phyloP scores from a whole-genome alignment of 768 basidiomycete genomes.

The Termitomyces heimii region DNA sequence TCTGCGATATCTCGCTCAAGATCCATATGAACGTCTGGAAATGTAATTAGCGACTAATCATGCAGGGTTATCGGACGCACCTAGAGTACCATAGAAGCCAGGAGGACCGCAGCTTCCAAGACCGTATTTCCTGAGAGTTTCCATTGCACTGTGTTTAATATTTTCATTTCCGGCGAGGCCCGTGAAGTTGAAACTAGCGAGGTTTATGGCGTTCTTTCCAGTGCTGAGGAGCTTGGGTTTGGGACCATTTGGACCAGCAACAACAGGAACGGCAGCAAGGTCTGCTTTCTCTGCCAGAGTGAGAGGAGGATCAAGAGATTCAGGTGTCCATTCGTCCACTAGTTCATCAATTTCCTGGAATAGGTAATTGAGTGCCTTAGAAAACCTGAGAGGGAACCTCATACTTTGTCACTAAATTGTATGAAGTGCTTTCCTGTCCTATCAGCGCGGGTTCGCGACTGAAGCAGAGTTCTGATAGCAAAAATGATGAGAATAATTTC shows the following conservation, averaged over 20 bases:
- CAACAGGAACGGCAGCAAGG: slow-evolving; percentile 68
- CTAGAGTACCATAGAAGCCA: slow-evolving; percentile 94
- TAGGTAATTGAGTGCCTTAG: background rate
- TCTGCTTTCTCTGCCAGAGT: slow-evolving; percentile 56
- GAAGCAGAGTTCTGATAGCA: slow-evolving; percentile 84
- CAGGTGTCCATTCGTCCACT: slow-evolving; percentile 92
- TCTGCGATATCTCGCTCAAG: slow-evolving; percentile 86
- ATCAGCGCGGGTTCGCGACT: slow-evolving; percentile 85
- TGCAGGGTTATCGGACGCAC: slow-evolving; percentile 36
- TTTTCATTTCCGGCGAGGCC: slow-evolving; percentile 84
- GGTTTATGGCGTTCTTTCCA: slow-evolving; percentile 75
- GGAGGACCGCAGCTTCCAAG: slow-evolving; percentile 94
- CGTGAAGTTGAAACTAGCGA: slow-evolving; percentile 89
- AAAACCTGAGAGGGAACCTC: slow-evolving; percentile 9
- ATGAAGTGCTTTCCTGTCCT: slow-evolving; percentile 85
- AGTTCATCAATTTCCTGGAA: slow-evolving; percentile 93
- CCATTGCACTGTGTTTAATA: slow-evolving; percentile 81
- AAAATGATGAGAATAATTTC: slow-evolving; percentile 87
- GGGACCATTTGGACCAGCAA: slow-evolving; percentile 76
- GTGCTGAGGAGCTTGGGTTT: slow-evolving; percentile 71
- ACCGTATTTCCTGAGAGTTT: slow-evolving; percentile 83
- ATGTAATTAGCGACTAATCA: slow-evolving; percentile 4
- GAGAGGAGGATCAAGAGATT: slow-evolving; percentile 68
- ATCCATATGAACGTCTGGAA: slow-evolving; percentile 82
- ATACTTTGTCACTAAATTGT: slow-evolving; percentile 83